Percentiles rank a stretch among this genome's conserved stretches.
phyloP scores from a whole-genome alignment of 23 red algal species.

The Gracilaria domingensis region DNA sequence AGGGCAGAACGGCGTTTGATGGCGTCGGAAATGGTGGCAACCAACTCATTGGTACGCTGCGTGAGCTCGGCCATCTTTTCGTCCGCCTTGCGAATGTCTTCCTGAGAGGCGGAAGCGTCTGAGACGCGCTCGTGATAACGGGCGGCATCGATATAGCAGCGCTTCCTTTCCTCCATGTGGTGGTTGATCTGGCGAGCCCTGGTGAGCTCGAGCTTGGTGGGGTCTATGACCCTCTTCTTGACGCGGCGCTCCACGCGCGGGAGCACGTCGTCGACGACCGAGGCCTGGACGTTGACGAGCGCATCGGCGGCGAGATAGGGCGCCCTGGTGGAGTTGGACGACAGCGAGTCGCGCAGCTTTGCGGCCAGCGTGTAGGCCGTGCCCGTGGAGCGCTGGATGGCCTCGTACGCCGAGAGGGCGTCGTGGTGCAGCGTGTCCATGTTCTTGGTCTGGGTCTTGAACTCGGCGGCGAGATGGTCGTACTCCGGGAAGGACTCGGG shows the following conservation, averaged over 20 bases:
- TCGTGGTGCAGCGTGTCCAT: slow-evolving; percentile 58
- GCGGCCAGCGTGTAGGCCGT: slow-evolving; percentile 41
- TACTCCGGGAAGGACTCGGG: slow-evolving; percentile 57
- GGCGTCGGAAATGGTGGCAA: slow-evolving; percentile 48
- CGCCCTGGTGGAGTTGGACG: slow-evolving; percentile 5
- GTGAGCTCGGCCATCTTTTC: slow-evolving; percentile 74
- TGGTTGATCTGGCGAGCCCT: slow-evolving; percentile 44
- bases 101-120: slow-evolving; percentile 14
- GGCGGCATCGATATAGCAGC: slow-evolving; percentile 56
- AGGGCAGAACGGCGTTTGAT: slow-evolving; percentile 52
- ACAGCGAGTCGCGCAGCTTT: slow-evolving; percentile 39
- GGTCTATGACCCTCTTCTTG: slow-evolving; percentile 70
- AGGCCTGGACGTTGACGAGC: slow-evolving; percentile 57
- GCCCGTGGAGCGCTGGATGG: slow-evolving; percentile 52
- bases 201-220: slow-evolving; percentile 57
- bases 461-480: slow-evolving; percentile 52
- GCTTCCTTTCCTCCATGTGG: slow-evolving; percentile 63
- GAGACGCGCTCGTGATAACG: slow-evolving; percentile 69
- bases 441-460: slow-evolving; percentile 52
- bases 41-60: slow-evolving; percentile 43
- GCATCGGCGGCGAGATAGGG: slow-evolving; percentile 51
- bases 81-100: slow-evolving; percentile 65
- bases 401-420: slow-evolving; percentile 69
- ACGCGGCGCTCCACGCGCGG: slow-evolving; percentile 61
- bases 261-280: slow-evolving; percentile 68